Evolutionary conservation across 257 asterid species (phyloP), one percentile per base, ranked within the genome.

Genomic region (Gentiana dahurica): DNA sequence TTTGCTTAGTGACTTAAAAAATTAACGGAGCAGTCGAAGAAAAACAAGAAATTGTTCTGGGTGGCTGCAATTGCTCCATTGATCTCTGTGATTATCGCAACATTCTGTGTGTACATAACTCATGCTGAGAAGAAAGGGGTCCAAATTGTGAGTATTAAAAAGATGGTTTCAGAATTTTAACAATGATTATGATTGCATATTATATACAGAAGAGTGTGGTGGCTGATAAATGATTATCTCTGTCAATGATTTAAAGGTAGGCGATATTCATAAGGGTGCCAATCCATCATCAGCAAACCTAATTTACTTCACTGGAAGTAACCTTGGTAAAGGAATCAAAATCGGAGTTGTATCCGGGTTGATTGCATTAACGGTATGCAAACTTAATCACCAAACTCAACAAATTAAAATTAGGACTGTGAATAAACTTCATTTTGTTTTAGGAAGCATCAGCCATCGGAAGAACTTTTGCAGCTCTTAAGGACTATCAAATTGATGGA

Each of bases 361-460:
- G 76, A 43, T 86, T 1, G 95, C 72, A 3, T 74, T 86, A 5
- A 83, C 89, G 53, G 95, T 86, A 83, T 68, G 71, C 56, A 35
- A 32, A 41, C 46, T 41, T 6, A 41, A 41, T 41, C 2, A 10
- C 46, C 11, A 8, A 44, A 3, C 34, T 46, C 9, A 11, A 6
- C 9, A 36, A 24, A 12, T 6, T 7, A 53, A 3, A 52, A 0
- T 39, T 57, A 13, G 13, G n/a, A 3, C 34, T 10, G 4, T 57
- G 6, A 24, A 24, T 43, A 13, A 43, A 56, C 13, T 13, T 48
- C 5, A 41, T 51, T 54, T 53, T 7, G 53, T 53, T 49, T 39
- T 75, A 85, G 95, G 95, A 86, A 81, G 95, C 95, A n/a, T 73
- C 75, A 44, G 92, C 92, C 6, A 82, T 82, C 48, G 92, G 89